Evolutionary conservation across 129 eudicot species (phyloP).

Genomic region (sunflower (Helianthus annuus)): DNA sequence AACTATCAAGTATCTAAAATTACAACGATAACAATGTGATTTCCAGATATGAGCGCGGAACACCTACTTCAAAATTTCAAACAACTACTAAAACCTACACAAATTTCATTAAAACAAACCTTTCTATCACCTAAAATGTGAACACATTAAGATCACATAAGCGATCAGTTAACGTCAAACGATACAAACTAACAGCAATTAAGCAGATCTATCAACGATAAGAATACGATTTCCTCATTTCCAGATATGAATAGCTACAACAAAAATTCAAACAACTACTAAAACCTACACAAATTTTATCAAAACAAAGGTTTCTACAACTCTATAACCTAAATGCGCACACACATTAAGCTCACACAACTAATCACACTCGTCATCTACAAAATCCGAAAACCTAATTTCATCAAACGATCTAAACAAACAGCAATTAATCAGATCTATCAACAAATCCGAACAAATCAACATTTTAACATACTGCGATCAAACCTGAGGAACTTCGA

Average conservation of each 20-base stretch:
- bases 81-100: too few relatives aligned
- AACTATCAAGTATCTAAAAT: neutral
- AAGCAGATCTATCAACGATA: neutral
- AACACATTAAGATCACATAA: neutral
- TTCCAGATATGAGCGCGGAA: too few relatives aligned
- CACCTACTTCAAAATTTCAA: neutral
- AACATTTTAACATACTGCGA: neutral
- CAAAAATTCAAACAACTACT: neutral
- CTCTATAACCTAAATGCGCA: neutral
- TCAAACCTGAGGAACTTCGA: constrained; percentile 79
- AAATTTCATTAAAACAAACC: too few relatives aligned
- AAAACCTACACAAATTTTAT: neutral
- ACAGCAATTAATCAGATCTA: neutral
- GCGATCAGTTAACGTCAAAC: neutral
- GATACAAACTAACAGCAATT: constrained; percentile 1
- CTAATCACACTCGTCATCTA: neutral
- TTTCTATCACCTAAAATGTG: neutral
- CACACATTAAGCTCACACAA: neutral
- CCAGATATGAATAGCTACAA: neutral
- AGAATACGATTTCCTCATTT: too few relatives aligned
- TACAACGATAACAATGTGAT: neutral
- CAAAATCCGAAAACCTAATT: constrained; percentile 9
- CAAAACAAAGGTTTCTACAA: neutral
- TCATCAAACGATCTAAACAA: constrained; percentile 1
- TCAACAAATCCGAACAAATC: neutral